Percentiles rank a stretch among this genome's conserved stretches.
phyloP scores from a whole-genome alignment of 371 early-diverging fungal genomes.

The Mucor plumbeus region DNA sequence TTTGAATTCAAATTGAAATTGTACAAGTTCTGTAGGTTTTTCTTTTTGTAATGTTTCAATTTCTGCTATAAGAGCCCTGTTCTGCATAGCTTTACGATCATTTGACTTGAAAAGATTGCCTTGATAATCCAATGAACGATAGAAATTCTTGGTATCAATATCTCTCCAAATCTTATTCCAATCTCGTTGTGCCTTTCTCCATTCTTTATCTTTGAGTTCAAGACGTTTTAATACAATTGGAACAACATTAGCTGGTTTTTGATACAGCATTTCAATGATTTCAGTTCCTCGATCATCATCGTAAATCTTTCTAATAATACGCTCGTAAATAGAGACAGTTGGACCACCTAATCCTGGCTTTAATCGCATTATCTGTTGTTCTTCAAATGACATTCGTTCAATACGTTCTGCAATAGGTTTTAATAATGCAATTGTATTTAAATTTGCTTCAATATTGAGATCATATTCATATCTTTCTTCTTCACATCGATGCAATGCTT shows the following conservation, averaged over 20 bases:
- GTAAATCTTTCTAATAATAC: conserved; percentile 92
- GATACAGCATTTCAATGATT: conserved; percentile 92
- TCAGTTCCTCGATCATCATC: conserved; percentile 88
- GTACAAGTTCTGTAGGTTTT: conserved; percentile 44
- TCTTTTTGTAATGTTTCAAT: conserved; percentile 65
- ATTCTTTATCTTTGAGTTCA: conserved; percentile 96
- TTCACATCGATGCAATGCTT: conserved; percentile 92
- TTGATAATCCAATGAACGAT: conserved; percentile 96
- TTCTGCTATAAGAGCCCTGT: conserved; percentile 79
- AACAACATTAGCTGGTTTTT: conserved; percentile 89
- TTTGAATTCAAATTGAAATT: conserved; percentile 66
- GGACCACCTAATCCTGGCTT: conserved; percentile 83
- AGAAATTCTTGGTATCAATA: conserved; percentile 91
- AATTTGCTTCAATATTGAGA: conserved; percentile 93
- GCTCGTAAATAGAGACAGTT: conserved; percentile 85
- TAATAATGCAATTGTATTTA: conserved; percentile 86
- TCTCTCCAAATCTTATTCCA: conserved; percentile 98
- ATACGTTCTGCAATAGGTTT: conserved; percentile 82
- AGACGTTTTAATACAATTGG: conserved; percentile 95
- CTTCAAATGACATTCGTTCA: conserved; percentile 80
- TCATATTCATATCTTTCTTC: conserved; percentile 97
- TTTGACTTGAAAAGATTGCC: conserved; percentile 85
- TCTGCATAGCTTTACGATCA: conserved; percentile 82
- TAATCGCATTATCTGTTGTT: conserved; percentile 71
- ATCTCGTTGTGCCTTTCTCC: conserved; percentile 82